Conservation (phyloP, 371 early-diverging fungal genomes). For the Mucor plumbeus region DNA sequence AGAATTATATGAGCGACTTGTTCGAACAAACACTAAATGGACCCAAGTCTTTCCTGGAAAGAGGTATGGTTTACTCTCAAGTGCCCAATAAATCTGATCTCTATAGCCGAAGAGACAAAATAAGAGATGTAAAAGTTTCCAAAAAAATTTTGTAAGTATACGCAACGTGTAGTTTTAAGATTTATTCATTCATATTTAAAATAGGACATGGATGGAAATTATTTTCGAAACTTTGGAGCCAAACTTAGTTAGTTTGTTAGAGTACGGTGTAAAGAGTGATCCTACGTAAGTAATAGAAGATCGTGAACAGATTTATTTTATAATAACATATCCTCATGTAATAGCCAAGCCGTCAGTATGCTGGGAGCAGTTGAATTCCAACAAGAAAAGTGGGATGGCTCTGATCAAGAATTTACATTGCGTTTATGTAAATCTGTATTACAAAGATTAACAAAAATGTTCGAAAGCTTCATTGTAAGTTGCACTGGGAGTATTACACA, state of each 20-base stretch:
- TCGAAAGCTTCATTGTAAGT: slow-evolving; percentile 80
- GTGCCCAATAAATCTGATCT: slow-evolving; percentile 52
- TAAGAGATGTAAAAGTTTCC: slow-evolving; percentile 69
- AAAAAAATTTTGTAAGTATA: slow-evolving; percentile 58
- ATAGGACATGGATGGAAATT: slow-evolving; percentile 75
- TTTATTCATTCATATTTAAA: slow-evolving; percentile 27
- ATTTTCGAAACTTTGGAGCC: slow-evolving; percentile 81
- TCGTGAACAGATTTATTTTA: not conserved
- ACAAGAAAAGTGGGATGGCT: slow-evolving; percentile 64
- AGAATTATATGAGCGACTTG: slow-evolving; percentile 84
- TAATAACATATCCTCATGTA: not conserved
- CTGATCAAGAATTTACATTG: slow-evolving; percentile 69
- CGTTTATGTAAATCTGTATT: slow-evolving; percentile 71
- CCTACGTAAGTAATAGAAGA: slow-evolving; percentile 58
- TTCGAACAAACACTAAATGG: slow-evolving; percentile 63
- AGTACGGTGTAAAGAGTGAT: slow-evolving; percentile 81
- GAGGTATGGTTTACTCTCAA: slow-evolving; percentile 45
- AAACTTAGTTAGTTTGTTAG: slow-evolving; percentile 74
- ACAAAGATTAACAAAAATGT: slow-evolving; percentile 68
- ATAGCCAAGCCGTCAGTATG: slow-evolving; percentile 80
- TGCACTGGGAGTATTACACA: not conserved
- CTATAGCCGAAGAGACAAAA: slow-evolving; percentile 55
- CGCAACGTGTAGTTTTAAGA: not conserved
- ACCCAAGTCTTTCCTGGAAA: slow-evolving; percentile 51
- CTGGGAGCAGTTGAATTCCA: slow-evolving; percentile 80